Base-by-base conservation (phyloP, 1,284 basidiomycete genomes). In the Macrocystidia cucumis region DNA sequence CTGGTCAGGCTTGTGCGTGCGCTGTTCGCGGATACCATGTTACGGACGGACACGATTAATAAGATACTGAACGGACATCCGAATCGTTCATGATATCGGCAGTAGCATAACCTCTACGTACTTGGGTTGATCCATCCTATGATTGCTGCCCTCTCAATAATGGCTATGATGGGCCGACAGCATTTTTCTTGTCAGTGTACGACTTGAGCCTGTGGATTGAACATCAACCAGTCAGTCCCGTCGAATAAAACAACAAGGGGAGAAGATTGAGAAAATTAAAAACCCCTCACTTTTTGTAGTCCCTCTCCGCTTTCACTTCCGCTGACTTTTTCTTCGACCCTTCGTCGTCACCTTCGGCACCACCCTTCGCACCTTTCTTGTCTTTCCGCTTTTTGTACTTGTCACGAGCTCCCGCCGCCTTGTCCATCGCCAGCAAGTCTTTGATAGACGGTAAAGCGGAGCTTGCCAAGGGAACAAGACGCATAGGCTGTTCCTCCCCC, bases 1-100 rank as follows among this genome's bases (percentile, higher is more conserved):
- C 68, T 98, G 2, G 77, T 81, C 20, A 72, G 73, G 41, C 70
- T 98, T 21, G 74, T 98, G 25, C 72, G 74, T 30, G 92, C 91
- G 0, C 66, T 98, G 31, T 98, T 98, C 56, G 83, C 92, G 14
- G 91, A 95, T 54, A 91, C 86, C n/a, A 72, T 77, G 24, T 61
- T 91, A 51, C 72, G 92, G 49, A 72, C 81, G 33, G 82, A 71
- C 44, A 84, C 84, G n/a, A 79, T 92, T 48, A 74, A 77, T 41
- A 86, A 79, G 57, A 59, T 91, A 30, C 56, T 69, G 52, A 62
- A 59, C 29, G 78, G 78, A 13, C 78, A 82, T 55, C 72, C 78
- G 35, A 38, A 35, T 12, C 29, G 39, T 20, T 35, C 37, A 20
- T 41, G 42, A 34, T 37, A 28, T 34, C n/a, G 17, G 17, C 11